Evolutionary conservation across 1,139 yeast genomes (phyloP).

Genomic region (Kluyveromyces marxianus): DNA sequence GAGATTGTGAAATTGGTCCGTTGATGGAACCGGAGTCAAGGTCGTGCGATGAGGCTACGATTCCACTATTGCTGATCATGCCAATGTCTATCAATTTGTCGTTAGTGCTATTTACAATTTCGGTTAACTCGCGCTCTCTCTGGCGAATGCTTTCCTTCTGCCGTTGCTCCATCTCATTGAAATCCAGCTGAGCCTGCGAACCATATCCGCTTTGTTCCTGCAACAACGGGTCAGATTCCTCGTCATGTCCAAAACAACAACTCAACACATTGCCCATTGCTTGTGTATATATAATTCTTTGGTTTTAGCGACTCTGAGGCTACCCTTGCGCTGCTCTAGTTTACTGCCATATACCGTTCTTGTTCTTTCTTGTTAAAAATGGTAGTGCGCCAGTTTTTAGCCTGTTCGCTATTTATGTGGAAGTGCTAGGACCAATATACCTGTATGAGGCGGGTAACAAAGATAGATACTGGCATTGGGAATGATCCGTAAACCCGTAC

Average conservation of each 20-base stretch:
- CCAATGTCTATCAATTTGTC: slow-evolving; percentile 32
- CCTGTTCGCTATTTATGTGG: too few species aligned
- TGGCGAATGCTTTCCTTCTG: slow-evolving; percentile 25
- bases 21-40: background rate
- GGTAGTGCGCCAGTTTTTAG: too few species aligned
- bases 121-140: slow-evolving; percentile 32
- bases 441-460: too few species aligned
- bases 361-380: too few species aligned
- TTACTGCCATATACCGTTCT: too few species aligned
- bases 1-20: background rate
- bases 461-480: too few species aligned
- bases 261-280: slow-evolving; percentile 22
- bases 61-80: slow-evolving; percentile 30
- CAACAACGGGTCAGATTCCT: slow-evolving; percentile 22
- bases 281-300: too few species aligned
- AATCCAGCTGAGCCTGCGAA: slow-evolving; percentile 16
- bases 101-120: slow-evolving; percentile 34
- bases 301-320: too few species aligned
- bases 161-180: slow-evolving; percentile 25
- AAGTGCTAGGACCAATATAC: too few species aligned
- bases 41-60: slow-evolving; percentile 25
- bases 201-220: slow-evolving; percentile 30
- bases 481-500: too few species aligned
- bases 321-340: too few species aligned
- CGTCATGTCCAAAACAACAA: slow-evolving; percentile 18